Evolutionary conservation across 192 early-diverging fungal genomes (phyloP), one percentile per base, ranked within the genome.

Genomic region (Linnemannia elongata): DNA sequence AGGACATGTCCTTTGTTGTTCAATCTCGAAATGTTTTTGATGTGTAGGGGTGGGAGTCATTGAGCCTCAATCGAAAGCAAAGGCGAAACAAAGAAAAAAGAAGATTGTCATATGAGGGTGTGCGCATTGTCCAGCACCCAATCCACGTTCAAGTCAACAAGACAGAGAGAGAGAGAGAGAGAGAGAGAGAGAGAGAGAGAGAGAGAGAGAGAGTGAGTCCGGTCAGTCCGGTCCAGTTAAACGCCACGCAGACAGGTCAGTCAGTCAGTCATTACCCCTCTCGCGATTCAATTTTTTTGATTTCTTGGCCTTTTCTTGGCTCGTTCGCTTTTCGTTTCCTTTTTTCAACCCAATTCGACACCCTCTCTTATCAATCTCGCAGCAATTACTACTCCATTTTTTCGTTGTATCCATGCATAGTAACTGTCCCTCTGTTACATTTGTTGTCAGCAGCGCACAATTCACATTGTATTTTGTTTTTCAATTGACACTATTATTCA

Each of bases 401-500:
- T 30, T 63, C 60, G 30, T 66, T 66, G 60, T 66, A 35, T 66
- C 60, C 60, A 66, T 2, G 0, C 60, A 66, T 1, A 66, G 13
- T 66, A 30, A 66, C 60, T 10, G 10, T 30, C 3, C 24, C 55
- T 55, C 8, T 10, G 27, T 27, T 27, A 33, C 27, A n/a, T n/a
- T n/a, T n/a, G n/a, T n/a, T 17, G 47, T 6, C 13, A 12, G 47
- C 18, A 15, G 47, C 47, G 47, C 47, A 52, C 47, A 52, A 52
- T 52, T 18, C 47, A 52, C 49, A 20, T 6, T 52, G 17, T 20
- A 52, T 66, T 33, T 33, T 1, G 5, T n/a, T 6, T 22, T 66
- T 66, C 60, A 35, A 35, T 66, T 66, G 60, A 66, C 60, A 17
- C n/a, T 66, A 66, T 66, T 66, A 66, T 66, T 66, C 60, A 66